Conservation (phyloP, 768 basidiomycete genomes). For the Phylloporus scabripes region DNA sequence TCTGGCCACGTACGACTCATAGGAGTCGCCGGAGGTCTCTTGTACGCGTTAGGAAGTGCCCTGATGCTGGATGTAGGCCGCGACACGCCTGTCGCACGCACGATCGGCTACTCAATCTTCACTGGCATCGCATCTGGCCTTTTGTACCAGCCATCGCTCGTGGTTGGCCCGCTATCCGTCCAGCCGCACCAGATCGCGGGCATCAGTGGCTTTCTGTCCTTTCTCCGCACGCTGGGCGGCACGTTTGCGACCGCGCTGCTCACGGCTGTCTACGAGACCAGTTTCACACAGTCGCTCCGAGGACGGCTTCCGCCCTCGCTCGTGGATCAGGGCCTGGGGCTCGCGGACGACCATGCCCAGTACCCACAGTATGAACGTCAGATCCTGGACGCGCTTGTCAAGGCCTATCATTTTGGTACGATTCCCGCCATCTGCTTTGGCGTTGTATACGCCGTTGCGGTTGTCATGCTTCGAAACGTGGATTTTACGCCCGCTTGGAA, state of each 20-base stretch:
- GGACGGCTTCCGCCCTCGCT: conserved; percentile 27
- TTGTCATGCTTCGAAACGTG: conserved; percentile 28
- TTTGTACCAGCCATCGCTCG: conserved; percentile 32
- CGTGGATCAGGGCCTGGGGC: conserved; percentile 27
- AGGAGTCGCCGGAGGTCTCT: conserved; percentile 26
- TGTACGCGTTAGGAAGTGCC: conserved; percentile 31
- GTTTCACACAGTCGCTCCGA: conserved; percentile 26
- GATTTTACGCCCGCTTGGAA: conserved; percentile 32
- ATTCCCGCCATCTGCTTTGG: conserved; percentile 32
- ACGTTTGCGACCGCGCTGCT: conserved; percentile 34
- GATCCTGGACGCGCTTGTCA: conserved; percentile 30
- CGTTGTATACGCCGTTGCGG: conserved; percentile 28
- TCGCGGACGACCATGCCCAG: conserved; percentile 26
- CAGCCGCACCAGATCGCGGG: conserved; percentile 30
- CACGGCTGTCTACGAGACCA: conserved; percentile 31
- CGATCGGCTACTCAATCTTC: conserved; percentile 30
- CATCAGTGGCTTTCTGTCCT: conserved; percentile 34
- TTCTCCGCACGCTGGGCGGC: conserved; percentile 31
- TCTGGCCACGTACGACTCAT: conserved; percentile 30
- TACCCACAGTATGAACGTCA: conserved; percentile 33
- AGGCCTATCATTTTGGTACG: conserved; percentile 31
- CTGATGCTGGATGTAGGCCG: conserved; percentile 31
- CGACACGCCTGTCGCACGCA: conserved; percentile 22
- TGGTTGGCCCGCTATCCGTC: conserved; percentile 34
- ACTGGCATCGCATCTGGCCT: conserved; percentile 30